Percentiles rank a stretch among this genome's conserved stretches.
These are phyloP conservation scores for Chlorella sp. DNA, from an alignment of 139 green algal species.

Conservation along the genomic window DNA sequence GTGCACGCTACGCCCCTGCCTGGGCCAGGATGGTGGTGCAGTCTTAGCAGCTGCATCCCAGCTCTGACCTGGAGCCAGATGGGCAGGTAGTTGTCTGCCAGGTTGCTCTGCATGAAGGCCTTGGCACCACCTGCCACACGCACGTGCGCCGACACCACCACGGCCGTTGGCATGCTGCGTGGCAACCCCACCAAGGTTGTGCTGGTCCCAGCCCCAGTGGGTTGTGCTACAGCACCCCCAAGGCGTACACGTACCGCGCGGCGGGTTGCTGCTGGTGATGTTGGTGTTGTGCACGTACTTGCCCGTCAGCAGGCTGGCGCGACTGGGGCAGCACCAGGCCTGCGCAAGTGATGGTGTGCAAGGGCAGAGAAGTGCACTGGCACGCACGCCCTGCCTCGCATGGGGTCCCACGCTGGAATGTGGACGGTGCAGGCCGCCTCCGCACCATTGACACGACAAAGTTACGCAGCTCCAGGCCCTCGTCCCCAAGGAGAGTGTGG, in stretches of 20 bases:
- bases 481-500: conserved; percentile 8
- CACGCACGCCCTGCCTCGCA: background rate
- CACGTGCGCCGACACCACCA: background rate
- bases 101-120: background rate
- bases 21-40: too few species aligned
- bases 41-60: too few species aligned
- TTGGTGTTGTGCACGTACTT: conserved; percentile 23
- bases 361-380: background rate
- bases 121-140: conserved; percentile 9
- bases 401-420: background rate
- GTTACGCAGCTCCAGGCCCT: conserved; percentile 19
- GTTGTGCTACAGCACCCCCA: too few species aligned
- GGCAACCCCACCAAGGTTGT: too few species aligned
- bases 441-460: conserved; percentile 16
- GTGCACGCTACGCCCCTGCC: too few species aligned
- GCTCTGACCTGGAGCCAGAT: conserved; percentile 7
- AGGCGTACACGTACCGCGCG: too few species aligned
- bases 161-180: background rate
- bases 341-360: background rate
- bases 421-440: background rate
- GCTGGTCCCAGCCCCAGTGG: background rate
- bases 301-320: conserved; percentile 15
- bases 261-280: conserved; percentile 14
- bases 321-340: conserved; percentile 19
- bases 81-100: conserved; percentile 12